A percentile compares a stretch with the other conserved stretches of the same genome.
phyloP scores from a whole-genome alignment of 176 grass and related monocot genomes.

The Oryza meyeriana region DNA sequence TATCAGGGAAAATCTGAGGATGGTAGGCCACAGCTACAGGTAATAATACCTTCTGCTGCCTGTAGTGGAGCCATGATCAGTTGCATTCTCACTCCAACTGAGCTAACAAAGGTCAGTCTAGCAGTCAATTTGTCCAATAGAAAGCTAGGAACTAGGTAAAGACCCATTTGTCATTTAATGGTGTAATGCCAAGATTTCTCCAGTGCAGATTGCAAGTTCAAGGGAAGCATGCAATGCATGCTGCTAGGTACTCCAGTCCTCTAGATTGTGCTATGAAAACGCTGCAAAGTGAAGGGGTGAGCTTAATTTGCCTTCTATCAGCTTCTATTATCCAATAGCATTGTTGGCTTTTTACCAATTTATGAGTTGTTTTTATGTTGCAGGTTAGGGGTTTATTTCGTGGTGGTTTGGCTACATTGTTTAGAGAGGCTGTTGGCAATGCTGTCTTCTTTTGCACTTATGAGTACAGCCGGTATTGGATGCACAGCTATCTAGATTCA shows the following conservation, averaged over 20 bases:
- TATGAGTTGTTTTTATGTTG: slow-evolving; percentile 30
- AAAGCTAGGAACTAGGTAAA: slow-evolving; percentile 17
- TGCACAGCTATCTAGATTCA: slow-evolving; percentile 61
- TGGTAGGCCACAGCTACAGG: slow-evolving; percentile 63
- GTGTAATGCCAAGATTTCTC: slow-evolving; percentile 63
- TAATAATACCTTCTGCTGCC: slow-evolving; percentile 88
- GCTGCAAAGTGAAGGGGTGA: slow-evolving; percentile 77
- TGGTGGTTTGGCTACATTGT: slow-evolving; percentile 71
- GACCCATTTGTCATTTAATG: slow-evolving; percentile 35
- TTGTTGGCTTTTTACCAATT: slow-evolving; percentile 10
- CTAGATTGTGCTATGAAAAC: slow-evolving; percentile 88
- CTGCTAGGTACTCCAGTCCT: slow-evolving; percentile 66
- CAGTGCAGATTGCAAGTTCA: slow-evolving; percentile 99
- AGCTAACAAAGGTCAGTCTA: slow-evolving; percentile 76
- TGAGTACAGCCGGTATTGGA: slow-evolving; percentile 74
- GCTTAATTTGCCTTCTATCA: slow-evolving; percentile 22
- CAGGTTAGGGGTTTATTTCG: slow-evolving; percentile 91
- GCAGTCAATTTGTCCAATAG: slow-evolving; percentile 15
- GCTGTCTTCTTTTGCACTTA: slow-evolving; percentile 87
- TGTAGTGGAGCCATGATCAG: slow-evolving; percentile 82
- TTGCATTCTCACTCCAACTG: slow-evolving; percentile 83
- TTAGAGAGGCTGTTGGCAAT: slow-evolving; percentile 91
- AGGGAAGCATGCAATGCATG: slow-evolving; percentile 63
- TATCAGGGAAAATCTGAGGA: slow-evolving; percentile 64
- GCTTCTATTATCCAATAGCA: background rate